phyloP scores from a whole-genome alignment of 345 rosid genomes.

The Reutealis trisperma region DNA sequence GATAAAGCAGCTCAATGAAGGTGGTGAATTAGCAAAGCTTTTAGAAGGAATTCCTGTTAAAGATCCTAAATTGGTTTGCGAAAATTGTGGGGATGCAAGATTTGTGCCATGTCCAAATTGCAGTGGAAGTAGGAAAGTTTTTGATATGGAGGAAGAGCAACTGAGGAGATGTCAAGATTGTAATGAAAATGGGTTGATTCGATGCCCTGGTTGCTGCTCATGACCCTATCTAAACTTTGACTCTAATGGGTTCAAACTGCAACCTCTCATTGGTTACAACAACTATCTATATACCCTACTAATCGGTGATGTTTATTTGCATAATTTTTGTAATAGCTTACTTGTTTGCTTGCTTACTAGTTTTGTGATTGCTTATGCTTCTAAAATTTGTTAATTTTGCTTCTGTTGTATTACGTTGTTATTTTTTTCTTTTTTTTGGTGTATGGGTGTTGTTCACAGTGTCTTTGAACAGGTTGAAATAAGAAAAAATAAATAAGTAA shows the following conservation, averaged over 20 bases:
- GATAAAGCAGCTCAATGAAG: slow-evolving; percentile 44
- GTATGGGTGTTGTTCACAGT: neutral
- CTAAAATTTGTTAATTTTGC: neutral
- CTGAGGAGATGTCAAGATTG: slow-evolving; percentile 41
- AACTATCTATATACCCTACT: too few species aligned
- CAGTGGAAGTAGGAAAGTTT: slow-evolving; percentile 45
- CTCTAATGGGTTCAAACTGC: too few species aligned
- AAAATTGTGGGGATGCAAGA: slow-evolving; percentile 47
- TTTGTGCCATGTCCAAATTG: slow-evolving; percentile 48
- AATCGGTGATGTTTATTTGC: too few species aligned
- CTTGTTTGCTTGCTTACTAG: too few species aligned
- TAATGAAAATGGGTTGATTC: slow-evolving; percentile 53
- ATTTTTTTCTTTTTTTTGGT: too few species aligned
- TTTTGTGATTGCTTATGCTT: neutral
- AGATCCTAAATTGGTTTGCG: slow-evolving; percentile 35
- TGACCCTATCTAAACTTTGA: neutral
- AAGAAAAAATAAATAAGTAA: neutral
- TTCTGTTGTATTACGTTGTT: neutral
- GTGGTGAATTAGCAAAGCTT: slow-evolving; percentile 40
- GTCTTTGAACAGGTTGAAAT: slow-evolving; percentile 17
- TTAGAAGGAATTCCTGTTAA: slow-evolving; percentile 38
- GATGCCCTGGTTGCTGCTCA: slow-evolving; percentile 44
- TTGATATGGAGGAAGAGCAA: slow-evolving; percentile 38
- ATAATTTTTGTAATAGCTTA: too few species aligned
- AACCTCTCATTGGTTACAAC: too few species aligned